Evolutionary conservation across 768 basidiomycete genomes (phyloP).

Genomic region (Neoboletus magnificus): DNA sequence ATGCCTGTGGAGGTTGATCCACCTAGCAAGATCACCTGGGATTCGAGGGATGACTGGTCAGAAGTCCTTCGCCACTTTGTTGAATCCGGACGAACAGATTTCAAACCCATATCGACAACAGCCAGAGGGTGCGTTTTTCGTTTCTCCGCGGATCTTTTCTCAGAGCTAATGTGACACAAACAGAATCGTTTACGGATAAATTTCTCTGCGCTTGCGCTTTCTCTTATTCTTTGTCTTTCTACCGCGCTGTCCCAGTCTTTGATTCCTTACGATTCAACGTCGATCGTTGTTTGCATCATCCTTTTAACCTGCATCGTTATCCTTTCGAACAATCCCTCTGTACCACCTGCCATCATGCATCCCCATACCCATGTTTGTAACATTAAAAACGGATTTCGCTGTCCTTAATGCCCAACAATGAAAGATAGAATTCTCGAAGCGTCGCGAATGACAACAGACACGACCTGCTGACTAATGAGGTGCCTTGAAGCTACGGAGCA

Average conservation of each 20-base stretch:
- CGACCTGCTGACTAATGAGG: conserved; percentile 26
- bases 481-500: too few relatives aligned
- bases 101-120: conserved; percentile 80
- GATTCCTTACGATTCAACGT: conserved; percentile 18
- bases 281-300: conserved; percentile 28
- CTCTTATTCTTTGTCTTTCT: conserved; percentile 6
- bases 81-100: conserved; percentile 68
- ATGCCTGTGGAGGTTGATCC: conserved; percentile 87
- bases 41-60: conserved; percentile 69
- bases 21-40: conserved; percentile 74
- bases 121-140: conserved; percentile 58
- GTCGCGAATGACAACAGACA: too few relatives aligned
- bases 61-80: conserved; percentile 68
- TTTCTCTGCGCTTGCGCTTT: neutral
- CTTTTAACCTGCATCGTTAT: conserved; percentile 23
- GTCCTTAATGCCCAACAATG: conserved; percentile 20
- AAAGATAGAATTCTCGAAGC: conserved; percentile 11
- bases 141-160: neutral
- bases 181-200: conserved; percentile 45
- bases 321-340: conserved; percentile 22
- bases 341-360: conserved; percentile 25
- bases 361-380: conserved; percentile 26
- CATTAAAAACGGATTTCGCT: conserved; percentile 13
- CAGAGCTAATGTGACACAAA: conserved; percentile 5
- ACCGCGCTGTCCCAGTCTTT: neutral